Evolutionary conservation across 345 rosid species (phyloP).

Genomic region (Turnera subulata): DNA sequence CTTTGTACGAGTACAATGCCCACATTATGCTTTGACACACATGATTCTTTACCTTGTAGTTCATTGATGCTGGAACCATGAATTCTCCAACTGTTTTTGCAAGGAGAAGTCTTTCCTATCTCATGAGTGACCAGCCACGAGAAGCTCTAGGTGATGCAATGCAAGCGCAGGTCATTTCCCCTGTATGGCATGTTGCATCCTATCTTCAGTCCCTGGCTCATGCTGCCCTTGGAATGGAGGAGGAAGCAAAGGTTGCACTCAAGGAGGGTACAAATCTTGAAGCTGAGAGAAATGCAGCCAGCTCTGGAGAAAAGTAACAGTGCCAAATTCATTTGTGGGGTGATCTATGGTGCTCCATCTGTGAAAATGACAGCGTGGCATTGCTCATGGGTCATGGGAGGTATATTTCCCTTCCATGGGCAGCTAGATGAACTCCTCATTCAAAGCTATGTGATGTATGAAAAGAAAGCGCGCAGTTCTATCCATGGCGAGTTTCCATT

Average conservation of each 20-base stretch:
- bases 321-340: too few species aligned
- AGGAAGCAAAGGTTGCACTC: conserved; percentile 65
- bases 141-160: conserved; percentile 77
- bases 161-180: conserved; percentile 87
- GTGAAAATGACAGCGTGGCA: conserved; percentile 8
- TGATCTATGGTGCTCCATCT: conserved; percentile 9
- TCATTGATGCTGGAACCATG: conserved; percentile 79
- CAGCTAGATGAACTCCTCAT: background rate
- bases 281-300: conserved; percentile 35
- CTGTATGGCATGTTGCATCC: conserved; percentile 81
- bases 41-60: conserved; percentile 50
- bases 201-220: conserved; percentile 86
- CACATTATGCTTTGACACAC: too few species aligned
- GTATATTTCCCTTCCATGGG: conserved; percentile 8
- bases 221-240: conserved; percentile 56
- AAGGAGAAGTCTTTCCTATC: conserved; percentile 72
- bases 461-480: conserved; percentile 10
- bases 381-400: conserved; percentile 4
- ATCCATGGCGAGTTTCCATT: conserved; percentile 4
- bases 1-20: too few species aligned
- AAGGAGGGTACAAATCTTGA: conserved; percentile 74
- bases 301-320: conserved; percentile 25
- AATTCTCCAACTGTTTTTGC: conserved; percentile 80
- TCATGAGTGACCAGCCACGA: conserved; percentile 71
- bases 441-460: conserved; percentile 9